Evolutionary conservation across 768 basidiomycete genomes (phyloP), one percentile per base, ranked within the genome.

Genomic region (Stropharia rugosoannulata): DNA sequence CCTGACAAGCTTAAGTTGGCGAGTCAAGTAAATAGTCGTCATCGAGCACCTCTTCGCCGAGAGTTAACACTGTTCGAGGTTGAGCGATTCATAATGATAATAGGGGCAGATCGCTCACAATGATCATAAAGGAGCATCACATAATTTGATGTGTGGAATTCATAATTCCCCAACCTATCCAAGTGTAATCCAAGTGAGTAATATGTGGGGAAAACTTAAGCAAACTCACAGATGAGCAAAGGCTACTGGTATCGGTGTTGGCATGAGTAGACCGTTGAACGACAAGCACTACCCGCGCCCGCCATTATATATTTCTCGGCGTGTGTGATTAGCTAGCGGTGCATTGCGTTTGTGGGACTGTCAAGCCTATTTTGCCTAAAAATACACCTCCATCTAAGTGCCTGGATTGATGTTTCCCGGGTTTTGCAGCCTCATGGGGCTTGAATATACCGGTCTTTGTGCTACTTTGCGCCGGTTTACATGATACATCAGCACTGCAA

Each of bases 141-240:
- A 60, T 60, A 62, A 56, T 64, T 64, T 36, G 63, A 64, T 11
- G 63, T 64, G 47, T 64, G 63, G 19, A 64, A 64, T 49, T 62
- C 59, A 52, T 64, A 64, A 49, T 64, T 64, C 11, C 63, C 63
- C 22, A 62, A 51, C 48, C 63, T 64, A 43, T 12, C 37, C 9
- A 29, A 8, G 7, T 22, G 22, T 4, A 37, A 3, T 4, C 6
- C 35, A 27, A 9, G 16, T 47, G 32, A 19, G 27, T 27, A 25
- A 29, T 10, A 5, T 18, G 41, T 16, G 37, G 37, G 15, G 6
- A 18, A 25, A 25, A 25, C 29, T 43, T 44, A 47, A n/a, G 29
- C 15, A 38, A 39, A 59, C 56, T 39, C 35, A 61, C 63, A 64
- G 51, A 54, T 64, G 63, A 50, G 60, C 63, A 40, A 60, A 64